A percentile compares a stretch with the other conserved stretches of the same genome.
These are phyloP conservation scores for Lentinus brumalis DNA, from an alignment of 768 basidiomycete genomes.

Conservation along the genomic window DNA sequence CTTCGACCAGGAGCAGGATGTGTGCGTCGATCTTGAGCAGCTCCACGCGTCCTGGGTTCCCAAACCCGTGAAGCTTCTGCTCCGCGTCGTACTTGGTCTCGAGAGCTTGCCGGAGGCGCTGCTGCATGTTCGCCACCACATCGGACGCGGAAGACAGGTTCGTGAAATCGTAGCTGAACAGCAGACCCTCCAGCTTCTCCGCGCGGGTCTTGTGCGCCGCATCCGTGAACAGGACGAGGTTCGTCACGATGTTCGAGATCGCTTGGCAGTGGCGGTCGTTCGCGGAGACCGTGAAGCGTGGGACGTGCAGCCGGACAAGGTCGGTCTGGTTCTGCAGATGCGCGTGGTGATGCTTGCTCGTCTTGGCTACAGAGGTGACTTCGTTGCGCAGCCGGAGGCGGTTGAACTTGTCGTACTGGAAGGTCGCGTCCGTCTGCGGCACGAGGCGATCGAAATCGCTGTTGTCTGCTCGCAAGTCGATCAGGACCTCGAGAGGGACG, in stretches of 20 bases:
- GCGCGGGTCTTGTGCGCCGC: conserved; percentile 77
- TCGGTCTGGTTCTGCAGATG: conserved; percentile 76
- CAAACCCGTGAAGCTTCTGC: conserved; percentile 39
- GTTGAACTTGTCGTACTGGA: conserved; percentile 95
- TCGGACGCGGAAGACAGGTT: conserved; percentile 70
- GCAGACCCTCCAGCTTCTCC: conserved; percentile 77
- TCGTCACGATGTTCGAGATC: conserved; percentile 84
- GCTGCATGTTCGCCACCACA: conserved; percentile 73
- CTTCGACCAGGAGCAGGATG: conserved; percentile 69
- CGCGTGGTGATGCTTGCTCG: conserved; percentile 40
- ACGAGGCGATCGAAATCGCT: conserved; percentile 86
- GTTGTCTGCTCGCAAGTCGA: conserved; percentile 83
- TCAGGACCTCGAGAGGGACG: conserved; percentile 88
- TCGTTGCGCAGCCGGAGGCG: conserved; percentile 80
- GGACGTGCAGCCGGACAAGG: conserved; percentile 77
- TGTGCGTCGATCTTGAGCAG: conserved; percentile 72
- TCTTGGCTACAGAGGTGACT: conserved; percentile 52
- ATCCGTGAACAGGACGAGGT: conserved; percentile 89
- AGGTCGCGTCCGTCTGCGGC: conserved; percentile 81
- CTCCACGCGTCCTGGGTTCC: conserved; percentile 52
- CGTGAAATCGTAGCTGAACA: conserved; percentile 88
- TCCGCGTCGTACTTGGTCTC: conserved; percentile 50
- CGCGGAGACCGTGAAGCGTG: conserved; percentile 85
- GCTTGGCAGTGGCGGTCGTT: conserved; percentile 80
- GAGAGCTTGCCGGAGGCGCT: conserved; percentile 63